phyloP scores from a whole-genome alignment of 2,329 filamentous ascomycete genomes.

The Monosporascus ibericus region DNA sequence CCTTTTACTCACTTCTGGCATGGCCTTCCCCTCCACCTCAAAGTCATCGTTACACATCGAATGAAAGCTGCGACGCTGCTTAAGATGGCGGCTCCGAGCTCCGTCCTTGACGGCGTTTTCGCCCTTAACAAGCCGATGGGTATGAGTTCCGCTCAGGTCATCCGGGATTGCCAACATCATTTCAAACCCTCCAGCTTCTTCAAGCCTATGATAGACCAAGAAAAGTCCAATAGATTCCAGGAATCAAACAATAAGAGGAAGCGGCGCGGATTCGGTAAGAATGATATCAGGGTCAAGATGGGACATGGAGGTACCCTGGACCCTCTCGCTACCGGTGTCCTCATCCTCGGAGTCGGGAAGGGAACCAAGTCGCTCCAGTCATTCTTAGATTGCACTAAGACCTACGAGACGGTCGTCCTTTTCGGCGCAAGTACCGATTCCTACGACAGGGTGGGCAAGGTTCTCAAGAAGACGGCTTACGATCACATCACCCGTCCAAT shows the following conservation, averaged over 20 bases:
- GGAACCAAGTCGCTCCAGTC: constrained; percentile 77
- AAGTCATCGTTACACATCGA: constrained; percentile 6
- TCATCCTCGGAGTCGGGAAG: constrained; percentile 80
- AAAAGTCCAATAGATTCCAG: constrained; percentile 47
- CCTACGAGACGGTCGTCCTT: constrained; percentile 81
- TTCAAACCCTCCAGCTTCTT: constrained; percentile 82
- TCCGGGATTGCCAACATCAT: constrained; percentile 77
- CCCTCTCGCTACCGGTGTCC: constrained; percentile 85
- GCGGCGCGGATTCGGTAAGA: constrained; percentile 51
- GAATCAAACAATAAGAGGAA: constrained; percentile 55
- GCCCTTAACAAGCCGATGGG: constrained; percentile 87
- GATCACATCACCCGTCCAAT: constrained; percentile 73
- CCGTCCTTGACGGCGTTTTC: constrained; percentile 51
- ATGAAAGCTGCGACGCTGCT: constrained; percentile 27
- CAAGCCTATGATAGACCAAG: constrained; percentile 64
- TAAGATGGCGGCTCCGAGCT: constrained; percentile 47
- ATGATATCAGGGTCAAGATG: constrained; percentile 73
- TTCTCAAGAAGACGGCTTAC: constrained; percentile 69
- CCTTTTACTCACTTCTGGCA: constrained; percentile 1
- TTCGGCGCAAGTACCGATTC: constrained; percentile 92
- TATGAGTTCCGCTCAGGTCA: constrained; percentile 81
- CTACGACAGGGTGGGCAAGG: constrained; percentile 81
- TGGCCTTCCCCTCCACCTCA: constrained; percentile 3
- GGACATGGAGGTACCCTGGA: constrained; percentile 95
- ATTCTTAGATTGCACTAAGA: constrained; percentile 87